Evolutionary conservation across 108 stramenopile species (phyloP), one percentile per base, ranked within the genome.

Genomic region (Fragilaria crotonensis): DNA sequence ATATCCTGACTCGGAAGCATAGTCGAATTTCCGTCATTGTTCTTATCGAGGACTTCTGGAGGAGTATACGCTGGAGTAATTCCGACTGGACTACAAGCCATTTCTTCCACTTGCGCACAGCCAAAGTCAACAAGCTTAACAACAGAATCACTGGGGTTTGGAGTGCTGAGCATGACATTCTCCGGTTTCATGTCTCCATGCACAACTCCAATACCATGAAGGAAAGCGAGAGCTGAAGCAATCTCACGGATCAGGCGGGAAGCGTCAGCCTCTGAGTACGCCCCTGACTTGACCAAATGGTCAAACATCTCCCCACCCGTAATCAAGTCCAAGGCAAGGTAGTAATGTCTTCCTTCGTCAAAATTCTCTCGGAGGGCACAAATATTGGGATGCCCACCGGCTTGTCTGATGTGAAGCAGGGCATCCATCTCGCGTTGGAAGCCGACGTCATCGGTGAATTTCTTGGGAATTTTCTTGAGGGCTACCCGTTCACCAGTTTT

Each of bases 121-220:
- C 93, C 93, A 79, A 94, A 94, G 63, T 94, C 93, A 19, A 94
- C 85, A 28, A 94, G 20, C 64, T 89, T 79, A 18, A 90, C 66
- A 0, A 71, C 68, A 4, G 84, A 78, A 55, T 87, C 75, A 49
- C 67, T 63, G 5, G 64, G 67, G 4, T 76, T 64, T 2, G 59
- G 33, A 2, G 79, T 74, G 14, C 78, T 77, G 60, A 93, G 52
- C 79, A 93, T 86, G 25, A 93, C 59, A 77, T 93, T 93, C 60
- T 84, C 80, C 20, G 83, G 87, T 60, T 93, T 93, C 59, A 93
- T 63, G 68, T 93, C 92, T 33, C 80, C 87, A 59, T 91, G 90
- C 1, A 87, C 80, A 21, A 87, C 58, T 1, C 84, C 84, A 36
- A 84, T 85, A 7, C 84, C 84, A 62, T 92, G 90, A 23, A 92